These are phyloP conservation scores for Ophioceras dolichostomum DNA, from an alignment of 2,329 filamentous ascomycete genomes.

Conservation along the genomic window DNA sequence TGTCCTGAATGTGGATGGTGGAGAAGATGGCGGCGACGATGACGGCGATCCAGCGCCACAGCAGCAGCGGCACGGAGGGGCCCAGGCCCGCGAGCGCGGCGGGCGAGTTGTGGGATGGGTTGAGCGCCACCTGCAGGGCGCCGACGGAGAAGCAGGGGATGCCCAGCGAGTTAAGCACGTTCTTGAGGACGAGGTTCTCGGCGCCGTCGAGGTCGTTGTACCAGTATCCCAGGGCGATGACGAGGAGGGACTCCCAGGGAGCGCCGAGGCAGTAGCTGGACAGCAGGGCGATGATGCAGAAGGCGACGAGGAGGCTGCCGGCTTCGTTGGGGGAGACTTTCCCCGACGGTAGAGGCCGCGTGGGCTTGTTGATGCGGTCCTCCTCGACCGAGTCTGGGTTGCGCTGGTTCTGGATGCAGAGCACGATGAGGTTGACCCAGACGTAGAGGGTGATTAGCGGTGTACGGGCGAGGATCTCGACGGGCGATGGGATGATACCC, in stretches of 20 bases:
- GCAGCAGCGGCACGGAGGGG: neutral
- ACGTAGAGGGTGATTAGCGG: conserved; percentile 1
- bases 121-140: conserved; percentile 4
- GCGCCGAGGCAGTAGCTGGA: conserved; percentile 8
- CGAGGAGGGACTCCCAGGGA: conserved; percentile 14
- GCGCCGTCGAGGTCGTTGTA: conserved; percentile 26
- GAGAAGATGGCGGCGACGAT: conserved; percentile 8
- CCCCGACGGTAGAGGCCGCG: conserved; percentile 10
- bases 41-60: conserved; percentile 6
- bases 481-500: neutral
- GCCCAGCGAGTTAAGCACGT: conserved; percentile 9
- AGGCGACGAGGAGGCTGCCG: conserved; percentile 1
- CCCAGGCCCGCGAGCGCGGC: neutral
- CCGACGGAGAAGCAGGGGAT: conserved; percentile 5
- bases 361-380: conserved; percentile 8
- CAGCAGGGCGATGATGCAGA: conserved; percentile 1
- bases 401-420: conserved; percentile 5
- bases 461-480: neutral
- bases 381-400: conserved; percentile 4
- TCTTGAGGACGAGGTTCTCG: conserved; percentile 14
- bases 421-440: conserved; percentile 3
- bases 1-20: conserved; percentile 12
- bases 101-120: neutral
- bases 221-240: conserved; percentile 21
- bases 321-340: conserved; percentile 14